Evolutionary conservation across 257 asterid species (phyloP), one percentile per base, ranked within the genome.

Genomic region (Misopates orontium): DNA sequence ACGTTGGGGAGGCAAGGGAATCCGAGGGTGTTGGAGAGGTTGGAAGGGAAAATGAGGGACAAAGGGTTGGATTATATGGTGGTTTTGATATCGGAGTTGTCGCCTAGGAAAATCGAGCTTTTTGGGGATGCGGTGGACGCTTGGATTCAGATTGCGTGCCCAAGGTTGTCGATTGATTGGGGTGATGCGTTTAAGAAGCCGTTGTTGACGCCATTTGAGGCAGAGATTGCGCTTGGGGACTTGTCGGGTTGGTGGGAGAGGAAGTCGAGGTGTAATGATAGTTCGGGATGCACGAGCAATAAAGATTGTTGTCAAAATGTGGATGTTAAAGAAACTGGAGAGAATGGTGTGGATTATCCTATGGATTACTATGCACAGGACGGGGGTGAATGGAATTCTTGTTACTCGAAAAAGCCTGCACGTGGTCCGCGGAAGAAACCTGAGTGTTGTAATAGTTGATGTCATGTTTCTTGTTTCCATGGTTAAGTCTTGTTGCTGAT

Each of bases 361-460:
- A 93, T 93, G 99, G 99, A 93, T 82, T 93, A 93, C 77, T 90
- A 93, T 82, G 81, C 97, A 14, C 95, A 83, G 78, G 96, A 87
- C 79, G 99, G 99, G 10, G 99, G 99, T 68, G 91, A 83, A 31
- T 93, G 97, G 97, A 93, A 85, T 71, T 87, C 99, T 53, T 75
- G 83, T 78, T 86, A 93, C 75, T 69, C 91, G 0, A 90, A 90
- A 84, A 93, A 89, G 84, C 70, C 79, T 21, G 78, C 61, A 60
- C 78, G 82, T 66, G 70, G 47, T 58, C 53, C 71, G 23, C 74
- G 45, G 15, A 82, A 77, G 59, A 89, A 50, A 54, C 64, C 60
- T 12, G 79, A 75, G 56, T 69, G 82, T 61, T 75, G 88, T 74
- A 74, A 63, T 60, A 69, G 18, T 56, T 49, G 59, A 60, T 64